Evolutionary conservation across 2,329 filamentous ascomycete genomes (phyloP), one percentile per base, ranked within the genome.

Genomic region (Fusarium anthophilum): DNA sequence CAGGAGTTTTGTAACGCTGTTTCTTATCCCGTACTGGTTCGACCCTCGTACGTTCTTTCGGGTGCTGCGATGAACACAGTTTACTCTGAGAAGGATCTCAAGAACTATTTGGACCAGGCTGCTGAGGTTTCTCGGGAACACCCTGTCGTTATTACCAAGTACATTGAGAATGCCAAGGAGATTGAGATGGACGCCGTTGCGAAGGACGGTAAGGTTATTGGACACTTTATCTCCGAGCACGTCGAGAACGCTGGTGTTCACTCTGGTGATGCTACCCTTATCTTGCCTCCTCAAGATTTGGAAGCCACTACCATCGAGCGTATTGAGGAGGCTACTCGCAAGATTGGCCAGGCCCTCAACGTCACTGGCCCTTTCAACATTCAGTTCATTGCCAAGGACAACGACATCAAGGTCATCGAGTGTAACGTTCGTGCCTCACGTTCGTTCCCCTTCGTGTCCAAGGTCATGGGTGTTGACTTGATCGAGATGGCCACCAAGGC

Each of bases 161-260:
- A 98, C 85, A 98, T 99, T 76, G 96, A 99, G 87, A 96, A 97
- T 76, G 96, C 96, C 75, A 98, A 99, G 87, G 96, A 99, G 83
- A 98, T 99, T 73, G 96, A 99, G 84, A 98, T 99, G 96, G 96
- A 99, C 79, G 96, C 96, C 45, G 96, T 99, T 50, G 96, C 96
- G 61, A 92, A 92, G 78, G 93, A 97, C 77, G 96, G 96, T 80
- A 92, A 90, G 62, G 93, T 98, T 84, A 91, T 98, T 66, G 95
- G 96, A 18, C 96, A 98, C 83, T 98, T 98, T 84, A 94, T 99
- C 80, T 98, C 96, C 1, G 96, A 99, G 87, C 96, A 99, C 82
- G 96, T 99, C 47, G 96, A 99, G 84, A 98, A 98, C 78, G 96
- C 96, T 26, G 96, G 96, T 87, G 96, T 99, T 15, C 96, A 99